Conservation (phyloP, 345 rosid species). For the Dipteronia dyeriana region DNA sequence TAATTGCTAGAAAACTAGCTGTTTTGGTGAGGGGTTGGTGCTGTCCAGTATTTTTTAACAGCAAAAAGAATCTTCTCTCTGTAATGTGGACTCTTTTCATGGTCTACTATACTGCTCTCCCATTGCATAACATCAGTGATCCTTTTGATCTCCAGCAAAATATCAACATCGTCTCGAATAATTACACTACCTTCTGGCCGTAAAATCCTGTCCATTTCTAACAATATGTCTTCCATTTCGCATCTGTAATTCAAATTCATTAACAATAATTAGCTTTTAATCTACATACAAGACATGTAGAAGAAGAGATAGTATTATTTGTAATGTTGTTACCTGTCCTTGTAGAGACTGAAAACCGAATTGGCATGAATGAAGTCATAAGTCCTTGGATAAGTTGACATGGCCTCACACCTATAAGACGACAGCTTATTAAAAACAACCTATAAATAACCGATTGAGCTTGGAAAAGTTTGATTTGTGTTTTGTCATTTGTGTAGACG, state of each 20-base stretch:
- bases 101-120: conserved; percentile 77
- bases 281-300: background rate
- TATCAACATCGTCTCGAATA: conserved; percentile 84
- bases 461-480: too few species aligned
- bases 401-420: conserved; percentile 67
- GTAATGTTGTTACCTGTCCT: conserved; percentile 40
- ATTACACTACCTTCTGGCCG: conserved; percentile 87
- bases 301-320: too few species aligned
- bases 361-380: conserved; percentile 86
- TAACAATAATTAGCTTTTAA: background rate
- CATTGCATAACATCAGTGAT: conserved; percentile 69
- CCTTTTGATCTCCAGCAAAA: conserved; percentile 59
- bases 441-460: background rate
- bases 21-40: conserved; percentile 30
- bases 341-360: conserved; percentile 70
- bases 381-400: conserved; percentile 98
- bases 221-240: conserved; percentile 65
- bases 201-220: conserved; percentile 89
- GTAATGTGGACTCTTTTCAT: conserved; percentile 70
- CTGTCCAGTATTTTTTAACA: conserved; percentile 76
- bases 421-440: background rate
- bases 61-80: conserved; percentile 85
- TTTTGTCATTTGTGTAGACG: too few species aligned
- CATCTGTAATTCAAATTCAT: conserved; percentile 43
- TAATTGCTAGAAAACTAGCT: background rate